Base-by-base conservation (phyloP, 1,284 basidiomycete species). In the Phellinidium pouzarii region DNA sequence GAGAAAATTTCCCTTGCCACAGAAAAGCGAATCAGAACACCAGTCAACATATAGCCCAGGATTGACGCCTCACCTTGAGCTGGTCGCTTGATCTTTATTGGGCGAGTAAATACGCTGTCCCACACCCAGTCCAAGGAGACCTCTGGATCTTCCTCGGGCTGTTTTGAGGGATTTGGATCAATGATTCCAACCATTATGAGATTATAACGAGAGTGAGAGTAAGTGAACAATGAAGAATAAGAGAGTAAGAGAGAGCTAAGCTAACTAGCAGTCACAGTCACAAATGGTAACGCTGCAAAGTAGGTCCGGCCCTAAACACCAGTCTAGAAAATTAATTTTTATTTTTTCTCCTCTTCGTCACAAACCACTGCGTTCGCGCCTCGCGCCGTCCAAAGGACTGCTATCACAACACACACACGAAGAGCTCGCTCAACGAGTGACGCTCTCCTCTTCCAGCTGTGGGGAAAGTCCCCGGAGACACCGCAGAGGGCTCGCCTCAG, bases 391-490 rank as follows among this genome's bases (percentile, higher is more conserved):
- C 69, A 77, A 84, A 87, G 86, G 81, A 87, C 81, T 85, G 87
- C 80, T 71, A 66, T 88, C 85, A 80, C 87, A 89, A 86, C 78
- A 76, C 70, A 77, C 87, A 71, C 66, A 86, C 84, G 76, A 76
- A 72, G 73, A 76, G 72, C 67, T 59, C 54, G 48, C 53, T 26
- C 14, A 8, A 11, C 23, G 31, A n/a, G 23, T 19, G 26, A 37
- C 52, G 63, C 70, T 72, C 71, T 76, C 69, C 59, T 56, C 19
- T 57, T 58, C 71, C 63, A 61, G 82, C 86, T 89, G 87, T 81
- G 85, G 87, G 87, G 84, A 89, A 89, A 89, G 87, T 89, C 86
- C 84, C 87, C 87, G 86, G 86, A 89, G 87, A 79, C 42, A 26
- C 27, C 66, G 76, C 81, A 80, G 82, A 83, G 80, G 60, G n/a